Conservation (phyloP, 768 basidiomycete species). For the Hysterangium stoloniferum region DNA sequence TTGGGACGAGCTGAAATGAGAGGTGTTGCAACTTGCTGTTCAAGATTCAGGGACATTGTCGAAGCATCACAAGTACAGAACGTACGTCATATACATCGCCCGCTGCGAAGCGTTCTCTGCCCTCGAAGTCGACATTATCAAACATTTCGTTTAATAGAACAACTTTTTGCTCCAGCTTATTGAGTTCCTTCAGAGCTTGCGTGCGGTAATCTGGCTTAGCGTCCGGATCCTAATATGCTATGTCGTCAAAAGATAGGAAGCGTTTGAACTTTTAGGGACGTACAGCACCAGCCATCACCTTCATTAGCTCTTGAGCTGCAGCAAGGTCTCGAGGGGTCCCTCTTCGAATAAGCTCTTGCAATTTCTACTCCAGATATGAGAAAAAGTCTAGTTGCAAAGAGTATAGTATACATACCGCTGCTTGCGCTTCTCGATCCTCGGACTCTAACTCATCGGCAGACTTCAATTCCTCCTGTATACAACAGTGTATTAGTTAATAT, state of each 20-base stretch:
- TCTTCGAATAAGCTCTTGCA: conserved; percentile 95
- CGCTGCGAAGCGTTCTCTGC: conserved; percentile 70
- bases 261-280: conserved; percentile 12
- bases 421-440: conserved; percentile 91
- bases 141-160: conserved; percentile 96
- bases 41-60: not conserved
- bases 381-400: not conserved
- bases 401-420: conserved; percentile 40
- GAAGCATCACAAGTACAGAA: conserved; percentile 12
- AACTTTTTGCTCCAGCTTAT: conserved; percentile 91
- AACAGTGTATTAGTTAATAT: conserved; percentile 36
- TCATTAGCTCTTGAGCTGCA: conserved; percentile 97
- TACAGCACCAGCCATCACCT: conserved; percentile 80
- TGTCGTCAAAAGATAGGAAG: not conserved
- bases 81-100: conserved; percentile 92
- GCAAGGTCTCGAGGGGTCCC: conserved; percentile 94
- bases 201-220: conserved; percentile 89
- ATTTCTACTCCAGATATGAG: conserved; percentile 40
- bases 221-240: conserved; percentile 58
- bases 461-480: conserved; percentile 65
- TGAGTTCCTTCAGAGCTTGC: conserved; percentile 84
- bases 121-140: conserved; percentile 71
- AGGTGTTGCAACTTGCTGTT: conserved; percentile 82
- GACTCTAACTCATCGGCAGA: conserved; percentile 93
- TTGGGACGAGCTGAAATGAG: conserved; percentile 80